A percentile compares a stretch with the other conserved stretches of the same genome.
Conservation (phyloP, 148 eudicot genomes). For the Selenicereus undatus region DNA sequence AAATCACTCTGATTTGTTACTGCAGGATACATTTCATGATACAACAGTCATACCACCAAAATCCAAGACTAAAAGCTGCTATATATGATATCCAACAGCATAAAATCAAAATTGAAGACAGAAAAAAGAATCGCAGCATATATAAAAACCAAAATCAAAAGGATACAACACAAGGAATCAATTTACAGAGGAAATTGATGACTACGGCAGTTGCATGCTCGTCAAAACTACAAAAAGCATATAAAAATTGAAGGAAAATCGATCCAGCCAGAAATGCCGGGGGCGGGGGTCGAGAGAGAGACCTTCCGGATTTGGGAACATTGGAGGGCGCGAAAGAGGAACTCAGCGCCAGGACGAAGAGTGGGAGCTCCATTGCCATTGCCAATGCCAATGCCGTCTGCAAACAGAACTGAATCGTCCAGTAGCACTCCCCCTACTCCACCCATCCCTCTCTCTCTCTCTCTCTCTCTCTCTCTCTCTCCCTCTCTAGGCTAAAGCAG, state of each 20-base stretch:
- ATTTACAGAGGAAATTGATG: background rate
- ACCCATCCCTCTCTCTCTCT: conserved; percentile 19
- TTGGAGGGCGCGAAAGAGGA: conserved; percentile 56
- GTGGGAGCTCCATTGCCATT: conserved; percentile 21
- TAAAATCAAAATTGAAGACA: background rate
- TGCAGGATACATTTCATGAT: background rate
- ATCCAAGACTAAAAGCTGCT: background rate
- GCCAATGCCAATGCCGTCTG: background rate
- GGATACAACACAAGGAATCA: background rate
- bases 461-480: conserved; percentile 28
- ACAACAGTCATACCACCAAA: background rate
- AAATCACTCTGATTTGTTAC: background rate
- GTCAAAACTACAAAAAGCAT: background rate
- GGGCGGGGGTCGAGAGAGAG: background rate
- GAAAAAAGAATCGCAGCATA: background rate
- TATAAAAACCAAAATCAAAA: background rate
- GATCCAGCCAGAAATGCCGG: background rate
- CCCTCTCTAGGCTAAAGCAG: too few species aligned
- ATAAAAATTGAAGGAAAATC: background rate
- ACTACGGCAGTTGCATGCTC: background rate
- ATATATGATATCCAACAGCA: background rate
- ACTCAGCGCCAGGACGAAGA: conserved; percentile 41
- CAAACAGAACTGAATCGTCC: conserved; percentile 39
- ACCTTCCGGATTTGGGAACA: conserved; percentile 63
- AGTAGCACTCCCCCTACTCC: conserved; percentile 51